These are phyloP conservation scores for Candida frijolesensis DNA, from an alignment of 1,139 yeast genomes.

Conservation along the genomic window DNA sequence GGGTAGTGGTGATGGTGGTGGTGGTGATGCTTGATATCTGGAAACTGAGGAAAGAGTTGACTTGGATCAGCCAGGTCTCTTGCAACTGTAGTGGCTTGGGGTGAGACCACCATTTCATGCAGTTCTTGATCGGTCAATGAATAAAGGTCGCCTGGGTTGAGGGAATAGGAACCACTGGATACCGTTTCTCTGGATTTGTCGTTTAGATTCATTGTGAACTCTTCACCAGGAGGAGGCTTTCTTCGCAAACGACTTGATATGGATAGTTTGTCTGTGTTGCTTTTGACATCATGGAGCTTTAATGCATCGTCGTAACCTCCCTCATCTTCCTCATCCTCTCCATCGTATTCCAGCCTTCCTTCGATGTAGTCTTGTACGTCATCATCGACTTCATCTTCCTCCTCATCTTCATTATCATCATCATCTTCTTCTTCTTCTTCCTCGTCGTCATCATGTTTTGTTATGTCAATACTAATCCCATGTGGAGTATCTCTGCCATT, in stretches of 20 bases:
- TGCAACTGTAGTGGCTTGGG: constrained; percentile 4
- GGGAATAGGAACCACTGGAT: constrained; percentile 20
- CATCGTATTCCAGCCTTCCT: constrained; percentile 4
- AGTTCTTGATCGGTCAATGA: constrained; percentile 17
- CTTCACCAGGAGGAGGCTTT: constrained; percentile 30
- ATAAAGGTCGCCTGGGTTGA: constrained; percentile 9
- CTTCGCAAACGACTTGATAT: constrained; percentile 20
- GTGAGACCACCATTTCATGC: constrained; percentile 9
- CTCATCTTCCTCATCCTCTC: neutral
- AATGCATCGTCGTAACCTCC: neutral
- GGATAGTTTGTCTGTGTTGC: constrained; percentile 4
- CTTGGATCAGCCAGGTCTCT: neutral
- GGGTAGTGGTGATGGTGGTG: constrained; percentile 6
- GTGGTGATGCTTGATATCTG: constrained; percentile 20
- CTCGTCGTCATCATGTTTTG: constrained; percentile 13
- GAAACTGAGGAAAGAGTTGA: constrained; percentile 31
- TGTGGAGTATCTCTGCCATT: constrained; percentile 3
- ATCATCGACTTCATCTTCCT: constrained; percentile 6
- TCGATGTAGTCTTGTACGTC: neutral
- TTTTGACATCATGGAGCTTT: neutral
- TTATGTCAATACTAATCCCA: constrained; percentile 16
- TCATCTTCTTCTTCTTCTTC: constrained; percentile 9
- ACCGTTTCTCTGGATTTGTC: constrained; percentile 14
- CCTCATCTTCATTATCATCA: constrained; percentile 5
- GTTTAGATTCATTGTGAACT: constrained; percentile 9